Evolutionary conservation across 1,284 basidiomycete genomes (phyloP).

Genomic region (Cutaneotrichosporon dermatis): DNA sequence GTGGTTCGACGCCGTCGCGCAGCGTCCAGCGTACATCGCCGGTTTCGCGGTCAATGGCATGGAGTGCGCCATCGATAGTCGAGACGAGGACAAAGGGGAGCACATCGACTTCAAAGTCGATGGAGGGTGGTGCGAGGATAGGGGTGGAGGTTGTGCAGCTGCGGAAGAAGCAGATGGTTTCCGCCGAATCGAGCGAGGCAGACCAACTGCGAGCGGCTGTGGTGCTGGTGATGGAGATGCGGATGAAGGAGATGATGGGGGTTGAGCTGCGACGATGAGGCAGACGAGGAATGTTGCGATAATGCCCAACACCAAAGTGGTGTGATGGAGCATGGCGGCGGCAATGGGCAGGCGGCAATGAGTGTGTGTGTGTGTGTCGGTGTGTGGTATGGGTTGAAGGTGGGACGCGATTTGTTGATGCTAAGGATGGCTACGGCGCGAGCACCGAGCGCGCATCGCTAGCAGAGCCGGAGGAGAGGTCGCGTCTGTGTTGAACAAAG

Average conservation of each 20-base stretch:
- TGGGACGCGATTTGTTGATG: neutral
- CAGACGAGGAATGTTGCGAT: slow-evolving; percentile 14
- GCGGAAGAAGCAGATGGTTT: neutral
- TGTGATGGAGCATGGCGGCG: slow-evolving; percentile 14
- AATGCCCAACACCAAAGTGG: slow-evolving; percentile 8
- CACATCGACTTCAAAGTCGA: slow-evolving; percentile 42
- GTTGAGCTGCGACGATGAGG: slow-evolving; percentile 5
- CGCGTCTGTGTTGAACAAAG: neutral
- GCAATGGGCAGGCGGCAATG: neutral
- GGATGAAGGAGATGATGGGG: neutral
- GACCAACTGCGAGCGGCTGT: slow-evolving; percentile 12
- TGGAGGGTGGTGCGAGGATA: neutral
- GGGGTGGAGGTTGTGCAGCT: neutral
- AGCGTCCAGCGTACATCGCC: slow-evolving; percentile 41
- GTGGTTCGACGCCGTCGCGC: slow-evolving; percentile 41
- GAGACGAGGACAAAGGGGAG: slow-evolving; percentile 46
- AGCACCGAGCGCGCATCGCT: slow-evolving; percentile 21
- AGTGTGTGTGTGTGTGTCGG: neutral
- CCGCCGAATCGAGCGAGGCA: slow-evolving; percentile 6
- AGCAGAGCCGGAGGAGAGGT: neutral
- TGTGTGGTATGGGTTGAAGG: neutral
- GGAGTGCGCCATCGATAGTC: slow-evolving; percentile 47
- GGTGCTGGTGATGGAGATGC: neutral
- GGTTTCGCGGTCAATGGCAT: slow-evolving; percentile 44
- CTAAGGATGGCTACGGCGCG: slow-evolving; percentile 13